Evolutionary conservation across 345 rosid genomes (phyloP).

Genomic region (Lumnitzera racemosa): DNA sequence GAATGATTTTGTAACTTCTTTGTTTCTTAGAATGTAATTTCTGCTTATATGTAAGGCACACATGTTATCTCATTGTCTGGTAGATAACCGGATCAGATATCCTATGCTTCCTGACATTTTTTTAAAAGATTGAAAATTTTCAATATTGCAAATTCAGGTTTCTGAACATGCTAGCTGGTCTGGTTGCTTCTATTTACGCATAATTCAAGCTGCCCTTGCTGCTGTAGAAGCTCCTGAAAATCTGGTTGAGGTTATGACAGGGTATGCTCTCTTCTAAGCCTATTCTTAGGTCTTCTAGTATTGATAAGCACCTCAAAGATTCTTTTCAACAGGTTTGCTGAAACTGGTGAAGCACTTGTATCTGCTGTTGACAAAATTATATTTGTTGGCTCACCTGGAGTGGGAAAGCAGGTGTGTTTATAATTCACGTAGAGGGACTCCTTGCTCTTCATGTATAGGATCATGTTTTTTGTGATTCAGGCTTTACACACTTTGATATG

Average conservation of each 20-base stretch:
- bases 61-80: no score
- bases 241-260: constrained; percentile 88
- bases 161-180: constrained; percentile 98
- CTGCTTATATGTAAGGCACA: no score
- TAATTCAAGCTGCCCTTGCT: constrained; percentile 94
- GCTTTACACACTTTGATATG: no score
- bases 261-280: constrained; percentile 34
- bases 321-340: constrained; percentile 57
- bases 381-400: constrained; percentile 96
- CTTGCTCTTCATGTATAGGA: neutral
- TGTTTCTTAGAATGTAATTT: no score
- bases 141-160: constrained; percentile 32
- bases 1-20: no score
- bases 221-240: constrained; percentile 97
- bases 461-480: neutral
- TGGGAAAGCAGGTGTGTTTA: constrained; percentile 72
- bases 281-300: neutral
- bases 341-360: constrained; percentile 94
- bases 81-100: no score
- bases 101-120: no score
- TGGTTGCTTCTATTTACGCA: constrained; percentile 84
- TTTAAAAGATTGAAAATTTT: no score
- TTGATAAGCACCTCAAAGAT: constrained; percentile 10
- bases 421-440: neutral
- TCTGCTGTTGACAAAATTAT: constrained; percentile 88